These are phyloP conservation scores for Scheffersomyces illinoinensis DNA, from an alignment of 1,139 yeast species.

Conservation along the genomic window DNA sequence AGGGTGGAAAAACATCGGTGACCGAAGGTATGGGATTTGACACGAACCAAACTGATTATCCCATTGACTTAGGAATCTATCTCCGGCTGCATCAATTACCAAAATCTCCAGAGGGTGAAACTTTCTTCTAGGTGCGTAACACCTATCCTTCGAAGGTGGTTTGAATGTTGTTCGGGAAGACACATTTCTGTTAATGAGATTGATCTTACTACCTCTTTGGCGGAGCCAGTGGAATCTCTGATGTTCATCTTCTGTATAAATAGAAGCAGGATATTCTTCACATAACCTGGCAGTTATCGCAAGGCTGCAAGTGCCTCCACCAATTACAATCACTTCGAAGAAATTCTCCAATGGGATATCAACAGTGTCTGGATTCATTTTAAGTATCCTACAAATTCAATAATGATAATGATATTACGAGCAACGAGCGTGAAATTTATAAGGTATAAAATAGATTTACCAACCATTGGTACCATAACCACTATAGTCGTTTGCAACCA, in stretches of 20 bases:
- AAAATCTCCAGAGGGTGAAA: slow-evolving; percentile 27
- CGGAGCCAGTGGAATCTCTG: slow-evolving; percentile 43
- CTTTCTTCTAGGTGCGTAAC: slow-evolving; percentile 16
- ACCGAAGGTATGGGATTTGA: slow-evolving; percentile 44
- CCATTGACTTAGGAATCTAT: slow-evolving; percentile 44
- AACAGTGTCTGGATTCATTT: slow-evolving; percentile 2
- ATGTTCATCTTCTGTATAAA: slow-evolving; percentile 44
- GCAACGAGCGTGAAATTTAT: background rate
- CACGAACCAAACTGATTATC: slow-evolving; percentile 44
- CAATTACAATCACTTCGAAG: slow-evolving; percentile 34
- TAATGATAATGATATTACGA: background rate
- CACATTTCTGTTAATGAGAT: slow-evolving; percentile 19
- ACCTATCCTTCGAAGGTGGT: slow-evolving; percentile 10
- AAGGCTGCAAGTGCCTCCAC: slow-evolving; percentile 45
- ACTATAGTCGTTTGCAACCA: slow-evolving; percentile 7
- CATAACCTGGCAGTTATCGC: slow-evolving; percentile 38
- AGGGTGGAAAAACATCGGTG: slow-evolving; percentile 54
- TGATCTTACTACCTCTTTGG: slow-evolving; percentile 30
- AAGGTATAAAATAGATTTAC: background rate
- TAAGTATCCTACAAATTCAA: background rate
- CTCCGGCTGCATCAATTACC: slow-evolving; percentile 33
- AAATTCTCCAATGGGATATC: slow-evolving; percentile 21
- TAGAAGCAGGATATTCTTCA: slow-evolving; percentile 39
- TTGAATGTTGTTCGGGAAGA: slow-evolving; percentile 17
- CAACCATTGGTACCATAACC: slow-evolving; percentile 9